Base-by-base conservation (phyloP, 352 stramenopile genomes). In the Hyaloperonospora brassicae region DNA sequence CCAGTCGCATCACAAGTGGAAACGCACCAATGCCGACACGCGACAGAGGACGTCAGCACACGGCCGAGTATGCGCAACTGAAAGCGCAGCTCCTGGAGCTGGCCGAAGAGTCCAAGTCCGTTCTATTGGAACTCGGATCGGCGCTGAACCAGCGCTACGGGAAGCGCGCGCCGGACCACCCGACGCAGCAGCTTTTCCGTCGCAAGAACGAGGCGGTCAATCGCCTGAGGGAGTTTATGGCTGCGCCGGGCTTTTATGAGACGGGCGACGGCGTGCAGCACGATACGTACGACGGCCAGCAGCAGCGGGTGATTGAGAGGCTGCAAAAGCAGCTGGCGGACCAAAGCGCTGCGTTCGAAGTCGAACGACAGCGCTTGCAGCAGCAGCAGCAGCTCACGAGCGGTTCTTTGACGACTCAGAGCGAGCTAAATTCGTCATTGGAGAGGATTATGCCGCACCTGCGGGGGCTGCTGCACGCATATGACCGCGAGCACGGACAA, bases 181-280 rank as follows among this genome's bases (percentile, higher is more conserved):
- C 54, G 39, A 57, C 45, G 24, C 57, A 63, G 23, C 49, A 39
- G 24, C 41, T 43, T 59, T 44, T 63, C 27, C 36, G 21, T 22
- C 50, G 57, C 23, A 63, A 63, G 57, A 63, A 54, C 31, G 45
- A 50, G 23, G 40, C 40, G 12, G n/a, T 63, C 2, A 49, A 13
- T 10, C 44, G 40, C 3, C 36, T 59, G n/a, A 47, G 54, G 3
- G 14, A 46, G 22, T 63, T 55, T 38, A 59, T 63, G 34, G 17
- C 1, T 22, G 45, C 45, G 1, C 42, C 47, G 3, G 38, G 47
- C 13, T 9, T 11, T 1, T 14, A 22, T 41, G 55, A 62, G 27
- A 24, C 9, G 12, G 48, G 38, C 23, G 34, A 35, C 30, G 17
- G 42, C 36, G 17, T n/a, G 10, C 14, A 54, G 9, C 36, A 50